Evolutionary conservation across 208 protist species (phyloP).

Genomic region (Leishmania major): DNA sequence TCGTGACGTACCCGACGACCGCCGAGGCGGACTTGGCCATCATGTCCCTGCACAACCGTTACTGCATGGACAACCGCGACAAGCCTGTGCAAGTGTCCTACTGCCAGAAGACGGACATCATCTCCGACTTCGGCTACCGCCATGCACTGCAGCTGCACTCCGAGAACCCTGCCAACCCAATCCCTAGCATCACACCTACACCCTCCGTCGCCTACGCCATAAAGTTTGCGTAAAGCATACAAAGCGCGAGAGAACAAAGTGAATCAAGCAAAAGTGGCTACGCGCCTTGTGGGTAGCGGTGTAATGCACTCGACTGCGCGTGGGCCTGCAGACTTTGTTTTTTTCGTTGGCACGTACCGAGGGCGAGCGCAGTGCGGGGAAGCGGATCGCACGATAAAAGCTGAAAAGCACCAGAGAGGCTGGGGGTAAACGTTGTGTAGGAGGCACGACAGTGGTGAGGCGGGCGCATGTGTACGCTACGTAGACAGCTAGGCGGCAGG

Average conservation of each 20-base stretch:
- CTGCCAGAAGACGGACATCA: constrained; percentile 59
- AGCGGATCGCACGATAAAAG: background rate
- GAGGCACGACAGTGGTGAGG: background rate
- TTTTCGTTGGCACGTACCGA: background rate
- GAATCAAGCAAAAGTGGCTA: background rate
- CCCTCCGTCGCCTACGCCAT: constrained; percentile 28
- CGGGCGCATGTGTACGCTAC: background rate
- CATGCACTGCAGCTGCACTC: constrained; percentile 56
- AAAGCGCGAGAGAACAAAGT: background rate
- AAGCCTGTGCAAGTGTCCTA: constrained; percentile 69
- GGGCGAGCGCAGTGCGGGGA: background rate
- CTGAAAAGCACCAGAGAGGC: background rate
- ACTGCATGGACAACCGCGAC: constrained; percentile 57
- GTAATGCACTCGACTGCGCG: background rate
- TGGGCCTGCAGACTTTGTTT: background rate
- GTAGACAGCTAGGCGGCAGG: background rate
- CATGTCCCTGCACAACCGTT: constrained; percentile 44
- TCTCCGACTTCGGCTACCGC: constrained; percentile 65
- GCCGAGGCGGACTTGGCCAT: constrained; percentile 66
- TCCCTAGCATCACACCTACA: constrained; percentile 23
- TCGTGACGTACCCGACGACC: constrained; percentile 45
- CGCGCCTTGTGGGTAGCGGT: background rate
- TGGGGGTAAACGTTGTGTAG: background rate
- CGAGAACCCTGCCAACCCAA: constrained; percentile 65
- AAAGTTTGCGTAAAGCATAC: constrained; percentile 18